Evolutionary conservation across 306 rosid genomes (phyloP), one percentile per base, ranked within the genome.

Genomic region (Cucurbita maxima): DNA sequence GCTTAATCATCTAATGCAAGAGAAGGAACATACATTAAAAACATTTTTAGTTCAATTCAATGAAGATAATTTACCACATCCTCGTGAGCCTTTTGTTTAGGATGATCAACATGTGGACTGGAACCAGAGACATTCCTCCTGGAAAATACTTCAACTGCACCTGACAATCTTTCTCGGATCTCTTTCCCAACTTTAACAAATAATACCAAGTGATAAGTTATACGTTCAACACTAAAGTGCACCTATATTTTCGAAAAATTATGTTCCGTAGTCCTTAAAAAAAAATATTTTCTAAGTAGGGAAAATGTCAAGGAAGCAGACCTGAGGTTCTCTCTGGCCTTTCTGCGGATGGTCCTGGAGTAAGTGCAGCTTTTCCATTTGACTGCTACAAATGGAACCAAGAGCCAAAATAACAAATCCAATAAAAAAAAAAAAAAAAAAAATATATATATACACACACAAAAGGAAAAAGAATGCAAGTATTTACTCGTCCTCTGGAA

Each of bases 301-400:
- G 30, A 70, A 70, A 4, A 50, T 30, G 5, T 53, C 59, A 36
- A 37, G 68, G 58, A 82, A 59, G 41, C 53, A 76, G 6, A 95
- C 99, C 97, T 95, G 96, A 78, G 59, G 66, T 81, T 79, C 78
- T 89, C 79, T 91, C 97, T n/a, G 88, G 89, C 79, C 81, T 88
- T 56, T 89, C 92, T 63, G 77, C 82, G 71, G 89, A 85, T 78
- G 92, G 82, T 58, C 86, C 89, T 0, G 87, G 79, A 58, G 79
- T 76, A 83, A 82, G 53, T 76, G 88, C 92, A 13, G 87, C 90
- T 82, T 87, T 95, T 76, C 99, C 99, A 78, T 66, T 62, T 61
- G 79, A 73, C 36, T 85, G 85, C 99, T 91, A 83, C 73, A 82
- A 79, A 67, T 78, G 75, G 63, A 58, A 63, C 75, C 79, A 68